Conservation (phyloP, 768 basidiomycete species). For the Ramaria rubella region DNA sequence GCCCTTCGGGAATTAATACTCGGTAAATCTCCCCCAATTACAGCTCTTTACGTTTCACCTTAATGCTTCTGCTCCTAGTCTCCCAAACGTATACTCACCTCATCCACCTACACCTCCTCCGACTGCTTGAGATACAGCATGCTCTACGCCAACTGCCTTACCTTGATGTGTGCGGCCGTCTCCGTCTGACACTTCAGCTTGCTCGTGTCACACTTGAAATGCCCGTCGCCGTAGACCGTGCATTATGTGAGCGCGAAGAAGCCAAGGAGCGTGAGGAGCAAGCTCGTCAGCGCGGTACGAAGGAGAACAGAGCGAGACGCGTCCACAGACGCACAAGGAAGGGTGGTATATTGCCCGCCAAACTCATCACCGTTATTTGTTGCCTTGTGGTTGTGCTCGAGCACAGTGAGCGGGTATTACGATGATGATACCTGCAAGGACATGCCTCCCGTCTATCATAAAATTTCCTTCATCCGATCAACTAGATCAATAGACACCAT, state of each 20-base stretch:
- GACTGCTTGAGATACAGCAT: slow-evolving; percentile 76
- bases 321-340: background rate
- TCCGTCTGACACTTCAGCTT: slow-evolving; percentile 68
- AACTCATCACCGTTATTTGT: background rate
- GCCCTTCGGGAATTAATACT: slow-evolving; percentile 68
- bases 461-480: too few species aligned
- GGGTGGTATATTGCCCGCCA: background rate
- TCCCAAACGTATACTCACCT: slow-evolving; percentile 73
- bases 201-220: slow-evolving; percentile 70
- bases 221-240: slow-evolving; percentile 67
- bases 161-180: slow-evolving; percentile 69
- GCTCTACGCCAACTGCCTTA: slow-evolving; percentile 70
- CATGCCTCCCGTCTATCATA: background rate
- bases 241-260: slow-evolving; percentile 43
- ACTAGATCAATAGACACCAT: too few species aligned
- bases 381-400: slow-evolving; percentile 1
- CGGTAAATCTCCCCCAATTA: slow-evolving; percentile 34
- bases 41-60: background rate
- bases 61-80: slow-evolving; percentile 34
- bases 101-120: slow-evolving; percentile 63
- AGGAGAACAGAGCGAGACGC: background rate
- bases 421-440: background rate
- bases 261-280: slow-evolving; percentile 1
- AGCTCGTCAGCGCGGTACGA: background rate
- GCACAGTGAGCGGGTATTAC: background rate